These are phyloP conservation scores for Oryza australiensis DNA, from an alignment of 176 grass and related monocot species.

Conservation along the genomic window DNA sequence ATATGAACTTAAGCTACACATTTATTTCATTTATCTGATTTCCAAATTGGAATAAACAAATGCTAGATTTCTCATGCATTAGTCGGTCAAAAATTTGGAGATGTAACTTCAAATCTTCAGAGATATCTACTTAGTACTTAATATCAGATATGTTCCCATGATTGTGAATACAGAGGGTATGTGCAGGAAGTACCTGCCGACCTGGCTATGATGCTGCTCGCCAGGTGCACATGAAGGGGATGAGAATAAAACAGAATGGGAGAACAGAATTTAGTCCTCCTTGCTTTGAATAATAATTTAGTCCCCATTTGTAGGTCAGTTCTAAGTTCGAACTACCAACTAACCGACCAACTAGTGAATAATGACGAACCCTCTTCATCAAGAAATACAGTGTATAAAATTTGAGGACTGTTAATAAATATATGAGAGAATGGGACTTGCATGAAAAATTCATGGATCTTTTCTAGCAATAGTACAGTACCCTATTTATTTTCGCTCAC, in stretches of 20 bases:
- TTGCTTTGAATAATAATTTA: background rate
- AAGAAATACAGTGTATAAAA: background rate
- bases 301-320: background rate
- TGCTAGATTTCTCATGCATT: background rate
- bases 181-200: background rate
- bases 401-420: background rate
- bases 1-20: constrained; percentile 9
- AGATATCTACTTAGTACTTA: constrained; percentile 1
- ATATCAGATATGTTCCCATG: background rate
- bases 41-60: constrained; percentile 9
- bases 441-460: background rate
- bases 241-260: background rate
- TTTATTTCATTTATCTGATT: background rate
- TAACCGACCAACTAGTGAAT: background rate
- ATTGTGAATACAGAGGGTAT: background rate
- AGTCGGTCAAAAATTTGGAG: background rate
- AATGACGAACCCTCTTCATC: background rate
- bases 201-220: background rate
- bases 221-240: background rate
- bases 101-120: background rate
- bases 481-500: background rate
- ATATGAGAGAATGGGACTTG: background rate
- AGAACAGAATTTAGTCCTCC: background rate
- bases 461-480: background rate
- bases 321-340: background rate